Evolutionary conservation across 306 rosid genomes (phyloP), one percentile per base, ranked within the genome.

Genomic region (Medicago lupulina): DNA sequence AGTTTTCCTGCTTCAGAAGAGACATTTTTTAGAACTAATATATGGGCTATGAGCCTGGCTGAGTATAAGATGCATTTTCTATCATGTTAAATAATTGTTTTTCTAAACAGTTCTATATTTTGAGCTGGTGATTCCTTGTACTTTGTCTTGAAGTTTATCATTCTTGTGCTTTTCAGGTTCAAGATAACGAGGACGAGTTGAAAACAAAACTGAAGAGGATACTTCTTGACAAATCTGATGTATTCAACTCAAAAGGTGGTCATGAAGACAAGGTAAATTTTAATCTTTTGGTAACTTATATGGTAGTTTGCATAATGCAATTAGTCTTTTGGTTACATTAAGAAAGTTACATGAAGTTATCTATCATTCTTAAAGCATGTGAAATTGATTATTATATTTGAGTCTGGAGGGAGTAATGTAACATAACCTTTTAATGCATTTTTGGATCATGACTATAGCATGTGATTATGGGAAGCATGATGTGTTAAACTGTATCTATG

Each of bases 201-300:
- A 95, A 95, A 86, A 13, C 81, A 17, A 92, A 87, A 83, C 90
- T 95, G 38, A 95, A 95, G 83, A 89, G 82, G 83, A 67, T 77
- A 81, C 89, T 95, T 36, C 93, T 97, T 17, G 95, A 86, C 82
- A 95, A 90, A 76, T 88, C 96, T 66, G 98, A 95, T 87, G 92
- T 72, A 69, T 95, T 88, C 84, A 95, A 92, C 88, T 84, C 95
- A 21, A 18, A 82, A 34, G 75, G 73, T 74, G 71, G 86, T 0
- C 95, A 84, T 43, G 88, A 64, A 71, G 98, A 95, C 84, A 92
- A 95, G 95, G 98, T 94, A 19, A 77, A 23, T 23, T 23, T 23
- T 23, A 23, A 23, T 23, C 28, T 23, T 23, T 23, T 23, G 28
- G 31, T 3, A 28, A 28, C 4, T 28, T 28, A 28, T 28, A 28